phyloP scores from a whole-genome alignment of 1,284 basidiomycete species.

The Ceratobasidium sp. region DNA sequence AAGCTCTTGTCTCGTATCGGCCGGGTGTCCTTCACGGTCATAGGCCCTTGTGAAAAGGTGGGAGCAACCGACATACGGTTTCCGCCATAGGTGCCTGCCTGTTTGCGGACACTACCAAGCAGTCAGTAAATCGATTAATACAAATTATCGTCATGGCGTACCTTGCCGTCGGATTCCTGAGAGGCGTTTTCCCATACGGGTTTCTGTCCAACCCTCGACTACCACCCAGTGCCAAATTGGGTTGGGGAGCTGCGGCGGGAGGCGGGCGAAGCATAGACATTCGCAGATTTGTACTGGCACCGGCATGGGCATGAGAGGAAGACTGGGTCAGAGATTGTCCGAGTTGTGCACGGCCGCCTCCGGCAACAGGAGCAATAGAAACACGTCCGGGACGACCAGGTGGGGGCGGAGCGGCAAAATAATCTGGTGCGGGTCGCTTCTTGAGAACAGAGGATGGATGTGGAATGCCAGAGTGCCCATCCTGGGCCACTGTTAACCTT shows the following conservation, averaged over 20 bases:
- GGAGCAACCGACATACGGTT: constrained; percentile 19
- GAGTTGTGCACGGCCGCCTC: constrained; percentile 11
- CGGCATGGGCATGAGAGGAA: constrained; percentile 16
- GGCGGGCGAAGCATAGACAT: constrained; percentile 34
- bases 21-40: constrained; percentile 65
- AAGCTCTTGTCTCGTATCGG: constrained; percentile 75
- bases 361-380: constrained; percentile 16
- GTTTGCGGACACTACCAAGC: constrained; percentile 2
- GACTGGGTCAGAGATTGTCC: constrained; percentile 26
- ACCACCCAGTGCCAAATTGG: not conserved
- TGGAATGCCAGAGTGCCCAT: constrained; percentile 21
- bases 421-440: constrained; percentile 20
- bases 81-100: not conserved
- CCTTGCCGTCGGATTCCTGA: constrained; percentile 29
- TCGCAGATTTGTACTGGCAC: constrained; percentile 8
- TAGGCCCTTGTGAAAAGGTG: constrained; percentile 19
- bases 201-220: constrained; percentile 31
- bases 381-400: constrained; percentile 19
- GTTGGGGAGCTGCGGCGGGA: not conserved
- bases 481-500: constrained; percentile 11
- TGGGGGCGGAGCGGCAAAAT: constrained; percentile 21
- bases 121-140: not conserved
- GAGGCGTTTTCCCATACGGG: constrained; percentile 38
- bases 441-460: constrained; percentile 27
- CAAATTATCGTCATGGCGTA: not conserved